Evolutionary conservation across 257 asterid genomes (phyloP).

Genomic region (Primulina tabacum): DNA sequence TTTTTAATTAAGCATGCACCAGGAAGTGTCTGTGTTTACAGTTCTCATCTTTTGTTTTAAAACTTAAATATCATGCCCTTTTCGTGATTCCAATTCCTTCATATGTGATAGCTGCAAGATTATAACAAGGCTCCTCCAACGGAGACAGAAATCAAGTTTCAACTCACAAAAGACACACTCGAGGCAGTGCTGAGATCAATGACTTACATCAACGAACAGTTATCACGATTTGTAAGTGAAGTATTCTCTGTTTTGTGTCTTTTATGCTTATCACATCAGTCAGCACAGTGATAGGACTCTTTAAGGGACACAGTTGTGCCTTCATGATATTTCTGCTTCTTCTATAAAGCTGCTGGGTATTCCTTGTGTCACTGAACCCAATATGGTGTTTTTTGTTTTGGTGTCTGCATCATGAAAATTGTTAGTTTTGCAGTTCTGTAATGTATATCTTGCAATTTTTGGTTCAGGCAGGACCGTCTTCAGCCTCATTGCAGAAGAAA

Average conservation of each 20-base stretch:
- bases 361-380: background rate
- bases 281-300: background rate
- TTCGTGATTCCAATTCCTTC: slow-evolving; percentile 18
- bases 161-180: slow-evolving; percentile 37
- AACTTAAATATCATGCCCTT: slow-evolving; percentile 3
- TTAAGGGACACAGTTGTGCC: background rate
- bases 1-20: too few species aligned
- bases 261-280: background rate
- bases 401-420: background rate
- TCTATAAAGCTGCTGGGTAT: background rate
- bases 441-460: background rate
- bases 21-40: too few species aligned
- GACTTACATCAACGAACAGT: slow-evolving; percentile 36
- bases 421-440: background rate
- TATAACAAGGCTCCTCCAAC: slow-evolving; percentile 30
- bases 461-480: slow-evolving; percentile 32
- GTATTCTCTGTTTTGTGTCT: background rate
- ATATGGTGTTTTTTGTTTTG: background rate
- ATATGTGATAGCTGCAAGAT: slow-evolving; percentile 38
- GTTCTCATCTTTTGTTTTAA: background rate
- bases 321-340: background rate
- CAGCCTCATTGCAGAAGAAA: slow-evolving; percentile 28
- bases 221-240: slow-evolving; percentile 31
- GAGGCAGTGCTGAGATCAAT: slow-evolving; percentile 49
- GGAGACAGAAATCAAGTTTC: slow-evolving; percentile 47